Evolutionary conservation across 257 asterid species (phyloP).

Genomic region (Sherardia arvensis): DNA sequence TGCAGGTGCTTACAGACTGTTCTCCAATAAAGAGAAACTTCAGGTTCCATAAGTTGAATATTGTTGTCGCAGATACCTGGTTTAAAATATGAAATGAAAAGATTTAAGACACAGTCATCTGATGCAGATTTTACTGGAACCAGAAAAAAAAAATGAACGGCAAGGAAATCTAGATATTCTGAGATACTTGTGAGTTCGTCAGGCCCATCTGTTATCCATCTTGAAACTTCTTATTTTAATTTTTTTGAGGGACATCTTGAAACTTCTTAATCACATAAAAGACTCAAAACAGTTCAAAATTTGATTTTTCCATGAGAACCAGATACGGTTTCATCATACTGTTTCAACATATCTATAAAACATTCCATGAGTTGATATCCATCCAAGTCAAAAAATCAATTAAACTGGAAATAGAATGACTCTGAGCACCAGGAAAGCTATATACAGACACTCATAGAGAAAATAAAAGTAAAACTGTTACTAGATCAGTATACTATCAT

Average conservation of each 20-base stretch:
- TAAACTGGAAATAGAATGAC: not conserved
- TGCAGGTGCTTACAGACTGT: constrained; percentile 71
- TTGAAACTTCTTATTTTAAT: not conserved
- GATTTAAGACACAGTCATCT: not conserved
- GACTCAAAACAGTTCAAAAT: not conserved
- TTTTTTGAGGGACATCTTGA: too few relatives aligned
- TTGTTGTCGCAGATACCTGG: constrained; percentile 40
- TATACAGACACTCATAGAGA: not conserved
- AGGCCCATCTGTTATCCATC: not conserved
- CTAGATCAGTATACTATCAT: not conserved
- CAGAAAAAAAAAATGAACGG: not conserved
- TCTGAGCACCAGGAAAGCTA: not conserved
- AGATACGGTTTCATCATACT: not conserved
- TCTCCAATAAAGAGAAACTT: constrained; percentile 84
- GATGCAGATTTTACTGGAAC: not conserved
- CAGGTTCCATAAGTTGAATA: constrained; percentile 72
- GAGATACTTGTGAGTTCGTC: not conserved
- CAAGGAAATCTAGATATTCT: not conserved
- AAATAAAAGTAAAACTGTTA: not conserved
- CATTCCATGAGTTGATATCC: not conserved
- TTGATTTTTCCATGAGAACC: not conserved
- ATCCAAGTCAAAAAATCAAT: not conserved
- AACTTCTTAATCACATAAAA: not conserved
- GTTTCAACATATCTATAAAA: not conserved
- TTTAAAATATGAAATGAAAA: constrained; percentile 5